Conservation (phyloP, 805 yeast genomes). For the Wickerhamomyces alni region DNA sequence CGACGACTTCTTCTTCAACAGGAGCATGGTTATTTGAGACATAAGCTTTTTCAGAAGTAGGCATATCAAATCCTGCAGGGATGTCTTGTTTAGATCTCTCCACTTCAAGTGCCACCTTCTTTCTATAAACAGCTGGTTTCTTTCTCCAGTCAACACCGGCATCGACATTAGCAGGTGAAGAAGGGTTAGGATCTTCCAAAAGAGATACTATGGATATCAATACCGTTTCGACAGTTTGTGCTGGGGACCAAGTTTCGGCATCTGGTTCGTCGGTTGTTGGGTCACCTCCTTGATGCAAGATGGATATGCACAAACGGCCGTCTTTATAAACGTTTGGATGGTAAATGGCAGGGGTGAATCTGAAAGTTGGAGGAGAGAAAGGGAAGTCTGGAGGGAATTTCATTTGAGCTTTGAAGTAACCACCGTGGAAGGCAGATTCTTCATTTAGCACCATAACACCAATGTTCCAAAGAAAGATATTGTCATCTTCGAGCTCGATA, state of each 20-base stretch:
- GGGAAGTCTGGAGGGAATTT: conserved; percentile 90
- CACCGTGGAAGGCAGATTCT: conserved; percentile 90
- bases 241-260: conserved; percentile 91
- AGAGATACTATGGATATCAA: conserved; percentile 85
- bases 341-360: conserved; percentile 88
- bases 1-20: conserved; percentile 49
- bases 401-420: conserved; percentile 92
- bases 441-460: conserved; percentile 89
- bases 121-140: conserved; percentile 68
- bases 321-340: conserved; percentile 95
- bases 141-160: conserved; percentile 90
- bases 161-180: conserved; percentile 94
- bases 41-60: conserved; percentile 58
- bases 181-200: conserved; percentile 88
- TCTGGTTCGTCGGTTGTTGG: conserved; percentile 88
- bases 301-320: conserved; percentile 89
- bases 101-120: conserved; percentile 73
- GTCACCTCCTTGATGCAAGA: conserved; percentile 88
- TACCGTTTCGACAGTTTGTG: conserved; percentile 88
- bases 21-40: conserved; percentile 32
- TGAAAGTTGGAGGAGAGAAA: conserved; percentile 84
- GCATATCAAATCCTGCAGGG: conserved; percentile 82
- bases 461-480: conserved; percentile 67
- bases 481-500: conserved; percentile 60
- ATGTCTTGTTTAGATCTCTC: conserved; percentile 79